phyloP scores from a whole-genome alignment of 2,329 filamentous ascomycete species.

The Alternaria ventricosa region DNA sequence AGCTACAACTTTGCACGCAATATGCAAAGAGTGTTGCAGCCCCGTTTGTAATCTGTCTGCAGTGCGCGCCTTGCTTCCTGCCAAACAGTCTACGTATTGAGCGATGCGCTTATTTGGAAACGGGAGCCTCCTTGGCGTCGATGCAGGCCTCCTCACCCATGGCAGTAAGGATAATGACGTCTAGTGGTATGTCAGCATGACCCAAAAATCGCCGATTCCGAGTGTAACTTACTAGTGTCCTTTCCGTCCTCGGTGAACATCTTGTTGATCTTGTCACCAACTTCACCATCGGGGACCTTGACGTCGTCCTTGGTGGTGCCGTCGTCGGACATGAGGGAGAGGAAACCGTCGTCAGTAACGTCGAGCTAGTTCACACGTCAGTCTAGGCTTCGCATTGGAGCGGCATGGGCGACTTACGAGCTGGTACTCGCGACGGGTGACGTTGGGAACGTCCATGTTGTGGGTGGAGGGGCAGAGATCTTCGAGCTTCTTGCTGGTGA shows the following conservation, averaged over 20 bases:
- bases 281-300: slow-evolving; percentile 86
- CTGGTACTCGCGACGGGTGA: slow-evolving; percentile 88
- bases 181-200: slow-evolving; percentile 56
- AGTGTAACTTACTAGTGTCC: slow-evolving; percentile 81
- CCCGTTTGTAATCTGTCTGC: slow-evolving; percentile 32
- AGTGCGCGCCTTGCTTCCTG: slow-evolving; percentile 35
- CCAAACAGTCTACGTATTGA: slow-evolving; percentile 35
- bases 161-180: slow-evolving; percentile 89
- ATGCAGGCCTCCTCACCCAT: slow-evolving; percentile 96
- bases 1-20: slow-evolving; percentile 32
- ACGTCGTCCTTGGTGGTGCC: slow-evolving; percentile 94
- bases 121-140: slow-evolving; percentile 90
- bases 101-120: slow-evolving; percentile 41
- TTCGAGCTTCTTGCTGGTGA: slow-evolving; percentile 99
- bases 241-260: slow-evolving; percentile 85
- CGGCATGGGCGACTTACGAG: slow-evolving; percentile 71
- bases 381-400: slow-evolving; percentile 13
- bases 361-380: slow-evolving; percentile 69
- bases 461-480: slow-evolving; percentile 97
- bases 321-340: slow-evolving; percentile 88
- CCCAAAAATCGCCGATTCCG: not conserved
- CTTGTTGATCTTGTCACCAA: slow-evolving; percentile 84
- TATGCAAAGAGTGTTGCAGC: slow-evolving; percentile 31
- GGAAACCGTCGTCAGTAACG: slow-evolving; percentile 91
- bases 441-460: slow-evolving; percentile 97